Base-by-base conservation (phyloP, 2,329 filamentous ascomycete genomes). In the Elsinoe arachidis region DNA sequence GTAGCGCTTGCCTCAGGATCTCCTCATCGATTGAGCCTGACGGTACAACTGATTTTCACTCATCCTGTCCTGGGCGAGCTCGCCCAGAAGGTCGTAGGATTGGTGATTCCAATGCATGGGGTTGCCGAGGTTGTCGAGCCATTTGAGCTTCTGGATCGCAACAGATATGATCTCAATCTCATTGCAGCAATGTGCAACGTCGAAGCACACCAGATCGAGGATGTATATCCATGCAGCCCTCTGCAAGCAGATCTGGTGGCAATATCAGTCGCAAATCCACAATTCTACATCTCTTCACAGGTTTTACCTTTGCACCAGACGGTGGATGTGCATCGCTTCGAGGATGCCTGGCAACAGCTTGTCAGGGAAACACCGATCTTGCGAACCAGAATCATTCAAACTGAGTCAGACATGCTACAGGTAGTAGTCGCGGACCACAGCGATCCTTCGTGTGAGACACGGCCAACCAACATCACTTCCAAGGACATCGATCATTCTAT, bases 1-100 rank as follows among this genome's bases (percentile, higher is more conserved):
- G 81, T 83, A 0, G 74, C 78, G 9, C 77, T 79, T 56, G 76
- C 79, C 1, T 71, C 80, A 17, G 69, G 72, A 1, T 73, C 76
- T 21, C 76, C 75, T 0, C 66, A 80, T 53, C 70, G 72, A 7
- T 63, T 84, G 19, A 79, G 74, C 17, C 21, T 55, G 23, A 55
- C 37, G 11, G 53, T 55, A 3, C 37, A 55, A 39, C 9, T 33
- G 11, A 26, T 55, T 3, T 55, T 55, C 38, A 11, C 17, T 12
- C 7, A 44, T 44, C 53, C 53, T 1, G 7, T 23, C 7, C 37
- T 55, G 14, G 6, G 11, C 1, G 38, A 51, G 3, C 14, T 51
- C n/a, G 46, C 46, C 3, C 4, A 30, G 7, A 30, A 9, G 26
- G 11, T 54, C 6, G 51, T 26, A 5, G 34, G 12, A 7, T 5